Evolutionary conservation across 768 basidiomycete species (phyloP).

Genomic region (Naganishia vishniacii): DNA sequence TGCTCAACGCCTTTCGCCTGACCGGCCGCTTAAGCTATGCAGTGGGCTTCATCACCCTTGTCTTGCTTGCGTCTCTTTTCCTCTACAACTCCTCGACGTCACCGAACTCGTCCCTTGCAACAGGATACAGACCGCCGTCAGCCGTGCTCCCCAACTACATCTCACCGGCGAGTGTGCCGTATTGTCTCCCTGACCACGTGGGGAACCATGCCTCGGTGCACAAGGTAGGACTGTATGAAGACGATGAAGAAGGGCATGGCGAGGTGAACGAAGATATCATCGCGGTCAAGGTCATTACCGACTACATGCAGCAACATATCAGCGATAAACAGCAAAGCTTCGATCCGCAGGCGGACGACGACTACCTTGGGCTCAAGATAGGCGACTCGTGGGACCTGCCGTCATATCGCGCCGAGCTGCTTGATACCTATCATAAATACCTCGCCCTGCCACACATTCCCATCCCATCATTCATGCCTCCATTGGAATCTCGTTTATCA

Average conservation of each 20-base stretch:
- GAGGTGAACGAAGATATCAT: background rate
- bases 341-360: slow-evolving; percentile 19
- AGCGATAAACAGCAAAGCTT: slow-evolving; percentile 10
- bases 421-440: slow-evolving; percentile 31
- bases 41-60: background rate
- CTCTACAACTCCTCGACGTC: background rate
- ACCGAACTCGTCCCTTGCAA: background rate
- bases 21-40: no score
- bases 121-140: background rate
- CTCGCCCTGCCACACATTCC: slow-evolving; percentile 26
- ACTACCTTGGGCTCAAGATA: slow-evolving; percentile 20
- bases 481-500: slow-evolving; percentile 34
- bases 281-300: slow-evolving; percentile 4
- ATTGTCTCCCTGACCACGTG: slow-evolving; percentile 8
- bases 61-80: background rate
- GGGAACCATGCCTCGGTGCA: background rate
- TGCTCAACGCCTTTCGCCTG: no score
- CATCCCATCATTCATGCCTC: slow-evolving; percentile 30
- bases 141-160: slow-evolving; percentile 2
- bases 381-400: slow-evolving; percentile 25
- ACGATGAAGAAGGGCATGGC: background rate
- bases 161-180: slow-evolving; percentile 9
- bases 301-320: slow-evolving; percentile 20
- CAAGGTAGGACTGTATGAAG: background rate
- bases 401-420: slow-evolving; percentile 32